Percentiles rank a stretch among this genome's conserved stretches.
Conservation (phyloP, 208 protist species). For the Acanthamoeba lenticulata region DNA sequence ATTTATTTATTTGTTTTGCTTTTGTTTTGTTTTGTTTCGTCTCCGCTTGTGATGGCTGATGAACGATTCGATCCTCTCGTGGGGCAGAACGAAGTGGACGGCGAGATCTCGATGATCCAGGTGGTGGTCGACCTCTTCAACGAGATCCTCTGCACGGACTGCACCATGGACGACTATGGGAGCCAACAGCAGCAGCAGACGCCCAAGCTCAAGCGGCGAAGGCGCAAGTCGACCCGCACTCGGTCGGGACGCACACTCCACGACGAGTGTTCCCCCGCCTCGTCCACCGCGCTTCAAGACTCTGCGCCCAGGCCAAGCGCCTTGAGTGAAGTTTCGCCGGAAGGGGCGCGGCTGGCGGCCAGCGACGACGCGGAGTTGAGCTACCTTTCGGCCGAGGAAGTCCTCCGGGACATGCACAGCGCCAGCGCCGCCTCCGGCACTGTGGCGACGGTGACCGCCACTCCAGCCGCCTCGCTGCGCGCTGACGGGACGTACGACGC, state of each 20-base stretch:
- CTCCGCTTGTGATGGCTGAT: neutral
- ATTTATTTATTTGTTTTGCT: too few relatives aligned
- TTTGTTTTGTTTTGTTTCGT: neutral
- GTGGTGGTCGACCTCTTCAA: constrained; percentile 57
- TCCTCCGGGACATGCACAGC: too few relatives aligned
- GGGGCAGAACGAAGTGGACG: constrained; percentile 15
- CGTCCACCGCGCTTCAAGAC: too few relatives aligned
- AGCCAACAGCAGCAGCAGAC: neutral
- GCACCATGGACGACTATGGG: neutral
- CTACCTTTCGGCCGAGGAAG: neutral
- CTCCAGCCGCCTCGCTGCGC: neutral
- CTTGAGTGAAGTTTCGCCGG: too few relatives aligned
- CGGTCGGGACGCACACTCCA: too few relatives aligned
- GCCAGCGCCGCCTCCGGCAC: too few relatives aligned
- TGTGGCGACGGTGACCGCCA: neutral
- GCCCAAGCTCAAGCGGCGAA: neutral
- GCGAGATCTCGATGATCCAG: constrained; percentile 32
- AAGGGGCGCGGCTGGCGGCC: too few relatives aligned
- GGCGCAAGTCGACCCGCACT: too few relatives aligned
- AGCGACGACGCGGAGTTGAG: too few relatives aligned
- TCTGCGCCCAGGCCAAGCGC: too few relatives aligned
- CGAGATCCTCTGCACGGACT: constrained; percentile 28
- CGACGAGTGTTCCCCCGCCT: too few relatives aligned
- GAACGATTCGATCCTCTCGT: neutral
- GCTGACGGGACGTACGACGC: neutral